A percentile compares a stretch with the other conserved stretches of the same genome.
These are phyloP conservation scores for Pinus taeda DNA, from an alignment of 75 land plant genomes.

Conservation along the genomic window DNA sequence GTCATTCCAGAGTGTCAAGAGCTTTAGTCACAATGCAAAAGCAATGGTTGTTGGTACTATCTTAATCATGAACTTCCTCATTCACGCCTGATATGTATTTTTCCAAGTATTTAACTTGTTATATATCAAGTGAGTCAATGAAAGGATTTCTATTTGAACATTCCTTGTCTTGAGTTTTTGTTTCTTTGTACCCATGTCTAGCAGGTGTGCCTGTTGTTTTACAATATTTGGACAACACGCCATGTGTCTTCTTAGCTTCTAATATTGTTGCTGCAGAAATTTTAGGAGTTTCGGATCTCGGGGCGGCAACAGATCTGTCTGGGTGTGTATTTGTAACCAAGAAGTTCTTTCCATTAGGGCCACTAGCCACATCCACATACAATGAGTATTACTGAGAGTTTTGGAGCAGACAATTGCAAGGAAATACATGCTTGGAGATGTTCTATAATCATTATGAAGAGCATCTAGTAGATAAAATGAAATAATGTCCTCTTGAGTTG, in stretches of 20 bases:
- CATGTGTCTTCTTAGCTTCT: conserved; percentile 1
- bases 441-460: no score
- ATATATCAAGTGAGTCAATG: background rate
- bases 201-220: background rate
- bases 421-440: no score
- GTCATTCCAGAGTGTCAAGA: background rate
- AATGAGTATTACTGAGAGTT: no score
- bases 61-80: background rate
- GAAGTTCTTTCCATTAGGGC: background rate
- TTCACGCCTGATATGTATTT: background rate
- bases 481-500: no score
- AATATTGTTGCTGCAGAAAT: background rate
- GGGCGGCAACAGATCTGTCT: background rate
- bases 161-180: conserved; percentile 1
- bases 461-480: no score
- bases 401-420: no score
- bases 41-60: background rate
- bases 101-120: background rate
- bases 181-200: background rate
- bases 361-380: background rate
- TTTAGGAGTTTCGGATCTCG: background rate
- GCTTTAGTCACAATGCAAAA: background rate
- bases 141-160: background rate
- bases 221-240: background rate
- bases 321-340: background rate